phyloP scores from a whole-genome alignment of 495 filamentous ascomycete genomes.

The Penicillium taxi region DNA sequence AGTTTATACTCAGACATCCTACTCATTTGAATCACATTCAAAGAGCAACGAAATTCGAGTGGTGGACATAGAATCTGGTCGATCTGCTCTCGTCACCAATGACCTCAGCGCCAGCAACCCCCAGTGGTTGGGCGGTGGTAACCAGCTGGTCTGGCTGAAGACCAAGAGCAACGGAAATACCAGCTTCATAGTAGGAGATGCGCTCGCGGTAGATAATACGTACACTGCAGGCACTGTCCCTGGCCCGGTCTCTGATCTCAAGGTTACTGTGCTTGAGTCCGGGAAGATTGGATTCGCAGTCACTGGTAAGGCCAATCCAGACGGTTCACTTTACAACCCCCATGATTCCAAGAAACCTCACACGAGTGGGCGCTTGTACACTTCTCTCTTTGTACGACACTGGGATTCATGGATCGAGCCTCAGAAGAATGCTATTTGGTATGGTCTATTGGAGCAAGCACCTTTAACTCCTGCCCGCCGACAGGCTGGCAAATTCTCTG shows the following conservation, averaged over 20 bases:
- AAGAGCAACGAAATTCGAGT: conserved; percentile 68
- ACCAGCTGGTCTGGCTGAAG: conserved; percentile 61
- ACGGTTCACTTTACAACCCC: conserved; percentile 50
- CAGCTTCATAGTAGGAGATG: conserved; percentile 51
- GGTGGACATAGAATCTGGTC: conserved; percentile 61
- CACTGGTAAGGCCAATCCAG: conserved; percentile 48
- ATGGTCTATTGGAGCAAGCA: conserved; percentile 51
- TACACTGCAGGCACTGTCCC: conserved; percentile 58
- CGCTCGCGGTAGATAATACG: conserved; percentile 45
- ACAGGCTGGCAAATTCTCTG: conserved; percentile 35
- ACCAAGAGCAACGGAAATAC: conserved; percentile 59
- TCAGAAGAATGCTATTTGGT: conserved; percentile 66
- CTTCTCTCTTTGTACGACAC: conserved; percentile 51
- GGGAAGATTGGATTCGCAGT: conserved; percentile 64
- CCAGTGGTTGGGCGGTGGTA: conserved; percentile 61
- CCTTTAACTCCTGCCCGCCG: conserved; percentile 31
- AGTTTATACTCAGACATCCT: conserved; percentile 67
- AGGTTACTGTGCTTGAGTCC: conserved; percentile 52
- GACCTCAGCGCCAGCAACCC: conserved; percentile 58
- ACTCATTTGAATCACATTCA: conserved; percentile 74
- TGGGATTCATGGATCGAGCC: conserved; percentile 55
- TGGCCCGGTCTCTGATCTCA: conserved; percentile 66
- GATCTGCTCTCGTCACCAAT: conserved; percentile 57
- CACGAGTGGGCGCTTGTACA: conserved; percentile 48
- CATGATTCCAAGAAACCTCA: conserved; percentile 45